A percentile compares a stretch with the other conserved stretches of the same genome.
phyloP scores from a whole-genome alignment of 2,329 filamentous ascomycete species.

The Dothideomycetes sp. region DNA sequence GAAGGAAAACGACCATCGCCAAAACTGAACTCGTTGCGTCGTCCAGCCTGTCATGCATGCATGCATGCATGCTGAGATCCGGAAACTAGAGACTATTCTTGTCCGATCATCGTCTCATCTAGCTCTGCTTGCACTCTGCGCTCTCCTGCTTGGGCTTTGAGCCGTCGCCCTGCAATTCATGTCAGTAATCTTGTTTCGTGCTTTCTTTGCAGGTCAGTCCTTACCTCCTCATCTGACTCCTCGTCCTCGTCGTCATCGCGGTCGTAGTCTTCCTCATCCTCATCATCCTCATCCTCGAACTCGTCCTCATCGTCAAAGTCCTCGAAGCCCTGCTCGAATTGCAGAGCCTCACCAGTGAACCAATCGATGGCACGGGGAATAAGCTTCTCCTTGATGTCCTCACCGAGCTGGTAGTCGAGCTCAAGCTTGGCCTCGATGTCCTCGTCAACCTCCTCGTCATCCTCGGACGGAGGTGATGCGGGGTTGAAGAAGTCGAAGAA shows the following conservation, averaged over 20 bases:
- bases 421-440: slow-evolving; percentile 97
- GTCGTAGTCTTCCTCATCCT: slow-evolving; percentile 76
- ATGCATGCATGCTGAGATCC: background rate
- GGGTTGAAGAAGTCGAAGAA: slow-evolving; percentile 98
- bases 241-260: slow-evolving; percentile 70
- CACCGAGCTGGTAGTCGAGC: slow-evolving; percentile 95
- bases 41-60: no score
- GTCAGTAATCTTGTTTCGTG: slow-evolving; percentile 1
- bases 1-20: slow-evolving; percentile 4
- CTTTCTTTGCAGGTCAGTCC: slow-evolving; percentile 10
- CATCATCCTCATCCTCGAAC: slow-evolving; percentile 86
- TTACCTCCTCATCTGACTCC: slow-evolving; percentile 45
- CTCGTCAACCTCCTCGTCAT: slow-evolving; percentile 69
- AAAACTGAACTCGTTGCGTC: no score
- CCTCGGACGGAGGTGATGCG: slow-evolving; percentile 71
- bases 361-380: slow-evolving; percentile 98
- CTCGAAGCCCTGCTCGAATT: slow-evolving; percentile 87
- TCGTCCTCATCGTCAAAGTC: slow-evolving; percentile 75
- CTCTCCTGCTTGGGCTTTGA: slow-evolving; percentile 90
- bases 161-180: slow-evolving; percentile 59
- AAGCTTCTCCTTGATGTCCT: slow-evolving; percentile 99
- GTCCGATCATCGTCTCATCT: slow-evolving; percentile 15
- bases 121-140: slow-evolving; percentile 94
- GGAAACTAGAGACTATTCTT: no score
- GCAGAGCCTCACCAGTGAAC: slow-evolving; percentile 97